A percentile compares a stretch with the other conserved stretches of the same genome.
Conservation (phyloP, 169 alveolate species). For the Plasmodium falciparum region DNA sequence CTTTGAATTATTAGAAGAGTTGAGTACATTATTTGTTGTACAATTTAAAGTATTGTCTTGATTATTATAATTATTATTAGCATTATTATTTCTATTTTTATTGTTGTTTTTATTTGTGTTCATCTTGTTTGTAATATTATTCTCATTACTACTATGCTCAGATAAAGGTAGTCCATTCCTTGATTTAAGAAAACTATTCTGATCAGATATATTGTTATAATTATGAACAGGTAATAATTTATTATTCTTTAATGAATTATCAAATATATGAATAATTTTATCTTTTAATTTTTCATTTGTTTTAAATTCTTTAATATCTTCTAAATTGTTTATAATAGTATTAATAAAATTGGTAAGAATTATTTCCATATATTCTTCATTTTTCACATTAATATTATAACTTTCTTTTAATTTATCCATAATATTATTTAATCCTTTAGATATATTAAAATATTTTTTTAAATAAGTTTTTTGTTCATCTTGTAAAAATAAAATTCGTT, state of each 20-base stretch:
- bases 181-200: too few species aligned
- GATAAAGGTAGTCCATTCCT: too few species aligned
- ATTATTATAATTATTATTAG: neutral
- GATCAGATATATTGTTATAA: too few species aligned
- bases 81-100: neutral
- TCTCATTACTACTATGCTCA: neutral
- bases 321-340: slow-evolving; percentile 1
- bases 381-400: neutral
- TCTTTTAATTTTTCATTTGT: neutral
- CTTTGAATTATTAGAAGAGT: neutral
- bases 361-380: neutral
- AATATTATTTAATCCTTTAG: slow-evolving; percentile 9
- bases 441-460: neutral
- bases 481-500: neutral
- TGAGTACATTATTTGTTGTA: neutral
- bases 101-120: neutral
- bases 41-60: neutral
- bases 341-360: slow-evolving; percentile 2
- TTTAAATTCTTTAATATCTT: neutral
- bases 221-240: neutral
- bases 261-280: neutral
- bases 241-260: neutral
- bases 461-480: neutral
- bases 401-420: slow-evolving; percentile 20
- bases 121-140: neutral